phyloP scores from a whole-genome alignment of 2,329 filamentous ascomycete genomes.

The Akanthomyces dipterigenus region DNA sequence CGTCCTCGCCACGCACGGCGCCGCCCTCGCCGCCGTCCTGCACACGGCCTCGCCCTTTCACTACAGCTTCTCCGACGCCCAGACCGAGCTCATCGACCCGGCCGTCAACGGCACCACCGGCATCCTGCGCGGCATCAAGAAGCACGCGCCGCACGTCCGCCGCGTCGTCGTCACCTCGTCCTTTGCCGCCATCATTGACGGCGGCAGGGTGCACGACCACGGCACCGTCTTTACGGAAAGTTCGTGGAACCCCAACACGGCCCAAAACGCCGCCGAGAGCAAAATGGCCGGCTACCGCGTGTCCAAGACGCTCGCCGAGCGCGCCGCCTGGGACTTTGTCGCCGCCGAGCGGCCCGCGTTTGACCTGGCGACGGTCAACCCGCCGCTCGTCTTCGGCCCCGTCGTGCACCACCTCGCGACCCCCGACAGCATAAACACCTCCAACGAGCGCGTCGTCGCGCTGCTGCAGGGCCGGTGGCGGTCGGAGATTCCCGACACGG shows the following conservation, averaged over 20 bases:
- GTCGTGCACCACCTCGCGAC: constrained; percentile 40
- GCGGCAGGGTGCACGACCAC: constrained; percentile 30
- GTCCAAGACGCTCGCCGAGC: constrained; percentile 49
- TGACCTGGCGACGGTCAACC: constrained; percentile 47
- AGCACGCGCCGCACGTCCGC: constrained; percentile 53
- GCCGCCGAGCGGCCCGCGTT: constrained; percentile 36
- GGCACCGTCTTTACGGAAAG: constrained; percentile 37
- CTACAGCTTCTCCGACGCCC: constrained; percentile 43
- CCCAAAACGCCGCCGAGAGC: constrained; percentile 34
- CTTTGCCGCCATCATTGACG: constrained; percentile 45
- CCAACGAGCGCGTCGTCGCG: constrained; percentile 44
- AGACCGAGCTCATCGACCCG: constrained; percentile 50
- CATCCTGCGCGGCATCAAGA: constrained; percentile 63
- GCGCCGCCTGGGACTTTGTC: constrained; percentile 48
- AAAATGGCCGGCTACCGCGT: constrained; percentile 44
- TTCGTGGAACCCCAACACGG: constrained; percentile 48
- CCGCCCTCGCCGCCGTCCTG: constrained; percentile 48
- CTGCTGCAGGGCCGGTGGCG: constrained; percentile 46
- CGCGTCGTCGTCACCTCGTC: constrained; percentile 41
- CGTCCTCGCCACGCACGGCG: constrained; percentile 42
- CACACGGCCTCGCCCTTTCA: constrained; percentile 57
- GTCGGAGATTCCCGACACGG: constrained; percentile 33
- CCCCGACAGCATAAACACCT: constrained; percentile 44
- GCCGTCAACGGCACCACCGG: constrained; percentile 57
- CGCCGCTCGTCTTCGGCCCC: constrained; percentile 49